These are phyloP conservation scores for Cadophora sp. DNA, from an alignment of 2,329 filamentous ascomycete genomes.

Conservation along the genomic window DNA sequence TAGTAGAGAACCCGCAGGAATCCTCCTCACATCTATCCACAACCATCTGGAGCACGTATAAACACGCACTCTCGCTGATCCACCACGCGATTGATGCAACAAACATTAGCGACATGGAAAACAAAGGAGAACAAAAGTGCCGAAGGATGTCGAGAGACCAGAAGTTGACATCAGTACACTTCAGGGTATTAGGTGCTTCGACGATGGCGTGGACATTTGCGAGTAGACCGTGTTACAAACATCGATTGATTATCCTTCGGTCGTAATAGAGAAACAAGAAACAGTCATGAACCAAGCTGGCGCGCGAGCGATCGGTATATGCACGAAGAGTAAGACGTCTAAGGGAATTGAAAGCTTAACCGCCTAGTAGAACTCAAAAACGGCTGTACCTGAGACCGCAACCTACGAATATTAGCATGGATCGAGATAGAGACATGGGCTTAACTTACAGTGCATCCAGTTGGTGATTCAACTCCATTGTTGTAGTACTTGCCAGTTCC, in stretches of 20 bases:
- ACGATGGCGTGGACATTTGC: slow-evolving; percentile 35
- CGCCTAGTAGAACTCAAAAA: slow-evolving; percentile 39
- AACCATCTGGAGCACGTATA: slow-evolving; percentile 31
- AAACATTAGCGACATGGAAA: slow-evolving; percentile 44
- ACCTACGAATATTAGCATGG: slow-evolving; percentile 32
- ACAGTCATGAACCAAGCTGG: slow-evolving; percentile 38
- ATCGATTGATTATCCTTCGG: slow-evolving; percentile 32
- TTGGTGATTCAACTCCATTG: slow-evolving; percentile 38
- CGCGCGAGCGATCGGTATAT: slow-evolving; percentile 34
- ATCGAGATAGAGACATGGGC: not conserved
- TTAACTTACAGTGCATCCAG: slow-evolving; percentile 46
- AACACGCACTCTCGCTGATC: slow-evolving; percentile 24
- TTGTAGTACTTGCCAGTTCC: slow-evolving; percentile 39
- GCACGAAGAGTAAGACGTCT: slow-evolving; percentile 30
- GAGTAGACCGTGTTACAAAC: slow-evolving; percentile 33
- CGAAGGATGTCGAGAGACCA: slow-evolving; percentile 34
- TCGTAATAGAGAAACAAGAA: slow-evolving; percentile 30
- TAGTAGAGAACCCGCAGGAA: slow-evolving; percentile 33
- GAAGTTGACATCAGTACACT: slow-evolving; percentile 29
- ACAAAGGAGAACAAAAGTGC: slow-evolving; percentile 41
- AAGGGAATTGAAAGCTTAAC: slow-evolving; percentile 28
- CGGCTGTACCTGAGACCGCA: slow-evolving; percentile 33
- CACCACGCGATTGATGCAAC: slow-evolving; percentile 40
- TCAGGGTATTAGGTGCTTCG: slow-evolving; percentile 30
- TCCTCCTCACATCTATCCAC: slow-evolving; percentile 33